These are phyloP conservation scores for Pythium sp. DNA, from an alignment of 352 stramenopile genomes.

Conservation along the genomic window DNA sequence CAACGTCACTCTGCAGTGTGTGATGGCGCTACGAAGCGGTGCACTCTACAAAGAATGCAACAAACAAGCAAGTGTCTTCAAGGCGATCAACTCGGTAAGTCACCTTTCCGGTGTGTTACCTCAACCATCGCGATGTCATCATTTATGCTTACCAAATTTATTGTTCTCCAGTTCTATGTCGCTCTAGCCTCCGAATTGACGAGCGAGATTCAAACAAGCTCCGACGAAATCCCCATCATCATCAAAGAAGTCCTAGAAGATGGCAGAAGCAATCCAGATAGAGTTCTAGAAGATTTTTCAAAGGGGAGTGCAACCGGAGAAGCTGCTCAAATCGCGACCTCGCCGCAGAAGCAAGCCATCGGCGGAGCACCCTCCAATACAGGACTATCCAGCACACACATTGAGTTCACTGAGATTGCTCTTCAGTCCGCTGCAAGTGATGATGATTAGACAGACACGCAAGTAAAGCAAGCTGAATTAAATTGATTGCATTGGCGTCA, in stretches of 20 bases:
- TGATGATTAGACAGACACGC: background rate
- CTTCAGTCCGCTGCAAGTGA: slow-evolving; percentile 35
- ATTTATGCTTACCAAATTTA: background rate
- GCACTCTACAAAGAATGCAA: slow-evolving; percentile 68
- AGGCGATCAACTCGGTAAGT: slow-evolving; percentile 50
- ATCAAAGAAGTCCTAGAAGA: slow-evolving; percentile 58
- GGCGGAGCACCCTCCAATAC: slow-evolving; percentile 1
- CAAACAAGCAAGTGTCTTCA: slow-evolving; percentile 50
- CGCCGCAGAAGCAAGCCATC: slow-evolving; percentile 9
- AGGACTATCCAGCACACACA: slow-evolving; percentile 17
- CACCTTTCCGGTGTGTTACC: background rate
- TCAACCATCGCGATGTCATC: background rate
- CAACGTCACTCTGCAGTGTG: slow-evolving; percentile 70
- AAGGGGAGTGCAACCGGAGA: background rate
- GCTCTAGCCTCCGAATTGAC: slow-evolving; percentile 39
- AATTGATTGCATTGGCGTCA: background rate
- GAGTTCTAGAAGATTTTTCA: slow-evolving; percentile 37
- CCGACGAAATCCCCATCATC: slow-evolving; percentile 51
- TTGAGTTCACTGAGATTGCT: slow-evolving; percentile 67
- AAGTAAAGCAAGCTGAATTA: slow-evolving; percentile 8
- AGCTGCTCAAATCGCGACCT: background rate
- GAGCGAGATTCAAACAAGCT: slow-evolving; percentile 38
- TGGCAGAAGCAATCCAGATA: slow-evolving; percentile 33
- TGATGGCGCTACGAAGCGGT: slow-evolving; percentile 64
- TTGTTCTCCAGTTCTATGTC: slow-evolving; percentile 39